phyloP scores from a whole-genome alignment of 2,329 filamentous ascomycete species.

The Alternaria ventricosa region DNA sequence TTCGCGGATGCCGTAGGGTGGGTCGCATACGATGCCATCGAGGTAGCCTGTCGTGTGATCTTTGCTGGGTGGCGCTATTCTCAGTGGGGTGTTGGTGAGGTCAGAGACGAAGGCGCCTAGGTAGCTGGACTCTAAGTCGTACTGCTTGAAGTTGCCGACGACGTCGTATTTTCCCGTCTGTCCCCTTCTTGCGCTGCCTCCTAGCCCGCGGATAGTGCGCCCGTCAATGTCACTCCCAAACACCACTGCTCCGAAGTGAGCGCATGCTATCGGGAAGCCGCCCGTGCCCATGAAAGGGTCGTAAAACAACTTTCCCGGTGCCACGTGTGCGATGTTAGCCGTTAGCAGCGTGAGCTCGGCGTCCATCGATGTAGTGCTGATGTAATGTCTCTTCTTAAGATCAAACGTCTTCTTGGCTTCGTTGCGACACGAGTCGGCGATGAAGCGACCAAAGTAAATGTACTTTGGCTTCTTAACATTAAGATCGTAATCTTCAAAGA shows the following conservation, averaged over 20 bases:
- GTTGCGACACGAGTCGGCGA: conserved; percentile 69
- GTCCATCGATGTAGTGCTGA: conserved; percentile 97
- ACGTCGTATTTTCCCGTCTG: conserved; percentile 56
- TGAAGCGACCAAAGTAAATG: conserved; percentile 74
- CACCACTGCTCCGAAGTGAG: conserved; percentile 83
- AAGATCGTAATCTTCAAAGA: conserved; percentile 82
- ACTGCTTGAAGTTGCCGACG: conserved; percentile 82
- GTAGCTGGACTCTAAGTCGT: conserved; percentile 69
- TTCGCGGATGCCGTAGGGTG: conserved; percentile 93
- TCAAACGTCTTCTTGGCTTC: conserved; percentile 77
- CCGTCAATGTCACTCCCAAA: conserved; percentile 95
- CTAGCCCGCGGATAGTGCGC: conserved; percentile 78
- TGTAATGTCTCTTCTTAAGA: conserved; percentile 91
- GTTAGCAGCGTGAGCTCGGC: conserved; percentile 90
- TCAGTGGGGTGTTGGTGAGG: conserved; percentile 82
- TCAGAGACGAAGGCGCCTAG: conserved; percentile 85
- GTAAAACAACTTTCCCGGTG: conserved; percentile 84
- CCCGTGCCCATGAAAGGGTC: conserved; percentile 97
- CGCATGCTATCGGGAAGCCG: conserved; percentile 87
- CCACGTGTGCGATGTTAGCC: conserved; percentile 86
- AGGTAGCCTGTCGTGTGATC: conserved; percentile 59
- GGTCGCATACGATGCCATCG: conserved; percentile 93
- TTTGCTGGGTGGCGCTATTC: conserved; percentile 21
- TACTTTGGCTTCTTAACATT: conserved; percentile 59
- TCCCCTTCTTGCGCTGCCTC: conserved; percentile 51